Conservation (phyloP, 495 filamentous ascomycete genomes). For the Hypoxylon trugodes region DNA sequence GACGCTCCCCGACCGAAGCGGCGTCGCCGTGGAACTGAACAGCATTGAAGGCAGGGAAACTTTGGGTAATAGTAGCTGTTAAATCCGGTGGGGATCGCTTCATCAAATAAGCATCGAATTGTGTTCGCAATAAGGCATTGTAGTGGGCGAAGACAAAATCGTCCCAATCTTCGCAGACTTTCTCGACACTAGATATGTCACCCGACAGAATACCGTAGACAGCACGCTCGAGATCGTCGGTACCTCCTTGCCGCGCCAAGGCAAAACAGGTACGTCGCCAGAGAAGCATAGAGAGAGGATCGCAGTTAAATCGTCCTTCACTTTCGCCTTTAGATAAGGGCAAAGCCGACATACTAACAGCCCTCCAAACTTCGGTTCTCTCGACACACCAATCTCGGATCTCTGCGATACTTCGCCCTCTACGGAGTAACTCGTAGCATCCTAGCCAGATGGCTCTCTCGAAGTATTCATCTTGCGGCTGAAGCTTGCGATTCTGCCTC, state of each 20-base stretch:
- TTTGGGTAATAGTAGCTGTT: slow-evolving; percentile 47
- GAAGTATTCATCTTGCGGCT: slow-evolving; percentile 82
- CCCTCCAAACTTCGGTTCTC: slow-evolving; percentile 85
- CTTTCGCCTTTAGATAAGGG: slow-evolving; percentile 55
- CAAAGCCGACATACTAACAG: slow-evolving; percentile 68
- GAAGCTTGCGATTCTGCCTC: slow-evolving; percentile 75
- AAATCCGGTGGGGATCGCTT: slow-evolving; percentile 54
- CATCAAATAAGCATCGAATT: slow-evolving; percentile 70
- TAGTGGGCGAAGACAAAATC: slow-evolving; percentile 91
- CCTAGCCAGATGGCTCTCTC: slow-evolving; percentile 88
- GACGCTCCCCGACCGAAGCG: slow-evolving; percentile 54
- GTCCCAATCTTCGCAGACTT: slow-evolving; percentile 82
- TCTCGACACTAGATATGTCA: slow-evolving; percentile 76
- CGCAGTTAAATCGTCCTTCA: slow-evolving; percentile 46
- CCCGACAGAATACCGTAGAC: slow-evolving; percentile 90
- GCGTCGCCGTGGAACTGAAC: slow-evolving; percentile 63
- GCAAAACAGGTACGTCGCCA: slow-evolving; percentile 88
- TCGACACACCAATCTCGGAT: slow-evolving; percentile 83
- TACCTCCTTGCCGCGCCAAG: slow-evolving; percentile 71
- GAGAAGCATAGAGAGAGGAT: slow-evolving; percentile 63
- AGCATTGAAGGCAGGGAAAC: slow-evolving; percentile 62
- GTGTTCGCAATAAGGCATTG: slow-evolving; percentile 77
- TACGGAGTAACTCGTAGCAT: slow-evolving; percentile 86
- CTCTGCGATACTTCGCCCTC: slow-evolving; percentile 73
- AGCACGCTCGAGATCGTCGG: slow-evolving; percentile 81